A percentile compares a stretch with the other conserved stretches of the same genome.
These are phyloP conservation scores for Penicillium flavigenum DNA, from an alignment of 495 filamentous ascomycete genomes.

Conservation along the genomic window DNA sequence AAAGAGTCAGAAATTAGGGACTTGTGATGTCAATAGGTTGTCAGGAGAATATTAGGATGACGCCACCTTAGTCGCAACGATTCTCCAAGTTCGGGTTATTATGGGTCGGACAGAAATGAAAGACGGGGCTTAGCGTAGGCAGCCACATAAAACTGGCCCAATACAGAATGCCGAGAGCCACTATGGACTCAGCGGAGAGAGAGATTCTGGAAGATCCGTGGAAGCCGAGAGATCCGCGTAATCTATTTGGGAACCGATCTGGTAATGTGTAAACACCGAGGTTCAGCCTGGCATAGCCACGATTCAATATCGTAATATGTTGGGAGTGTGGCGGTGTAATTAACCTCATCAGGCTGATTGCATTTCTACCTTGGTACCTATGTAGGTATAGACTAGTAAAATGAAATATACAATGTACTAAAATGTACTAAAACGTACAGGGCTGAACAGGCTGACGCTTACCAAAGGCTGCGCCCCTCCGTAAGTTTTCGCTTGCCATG, in stretches of 20 bases:
- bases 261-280: background rate
- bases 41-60: background rate
- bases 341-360: background rate
- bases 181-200: background rate
- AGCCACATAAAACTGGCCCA: constrained; percentile 6
- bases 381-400: background rate
- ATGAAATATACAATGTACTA: too few species aligned
- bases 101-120: background rate
- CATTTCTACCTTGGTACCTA: background rate
- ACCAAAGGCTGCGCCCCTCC: constrained; percentile 12
- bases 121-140: constrained; percentile 9
- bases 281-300: constrained; percentile 11
- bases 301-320: background rate
- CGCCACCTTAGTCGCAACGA: background rate
- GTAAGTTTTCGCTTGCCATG: constrained; percentile 23
- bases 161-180: constrained; percentile 3
- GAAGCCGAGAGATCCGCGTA: constrained; percentile 20
- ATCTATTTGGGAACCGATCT: background rate
- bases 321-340: constrained; percentile 12
- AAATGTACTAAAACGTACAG: background rate
- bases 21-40: too few species aligned
- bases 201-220: constrained; percentile 18
- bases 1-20: too few species aligned
- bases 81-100: background rate
- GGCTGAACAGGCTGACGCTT: constrained; percentile 14